Percentiles rank a stretch among this genome's conserved stretches.
These are phyloP conservation scores for Clonostachys rhizophaga DNA, from an alignment of 2,329 filamentous ascomycete species.

Conservation along the genomic window DNA sequence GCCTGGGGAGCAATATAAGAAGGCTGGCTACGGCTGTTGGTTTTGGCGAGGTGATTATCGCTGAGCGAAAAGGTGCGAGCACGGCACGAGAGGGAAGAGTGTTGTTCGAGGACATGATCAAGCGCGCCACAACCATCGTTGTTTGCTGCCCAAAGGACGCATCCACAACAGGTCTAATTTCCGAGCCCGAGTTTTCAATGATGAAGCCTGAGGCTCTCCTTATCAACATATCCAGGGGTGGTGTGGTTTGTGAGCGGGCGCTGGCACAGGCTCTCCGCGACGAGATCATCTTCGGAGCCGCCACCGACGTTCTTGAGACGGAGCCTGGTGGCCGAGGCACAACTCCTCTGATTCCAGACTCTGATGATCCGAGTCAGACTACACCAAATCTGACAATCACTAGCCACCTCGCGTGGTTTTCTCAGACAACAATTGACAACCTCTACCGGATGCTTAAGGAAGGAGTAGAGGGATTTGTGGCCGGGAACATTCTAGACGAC, in stretches of 20 bases:
- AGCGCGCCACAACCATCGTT: conserved; percentile 12
- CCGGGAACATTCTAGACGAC: too few relatives aligned
- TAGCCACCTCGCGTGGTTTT: too few relatives aligned
- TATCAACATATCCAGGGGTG: conserved; percentile 22
- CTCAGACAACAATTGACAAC: too few relatives aligned
- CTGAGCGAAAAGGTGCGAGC: conserved; percentile 4
- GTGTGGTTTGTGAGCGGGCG: conserved; percentile 25
- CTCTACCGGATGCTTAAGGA: too few relatives aligned
- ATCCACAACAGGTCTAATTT: conserved; percentile 11
- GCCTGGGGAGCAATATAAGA: conserved; percentile 9
- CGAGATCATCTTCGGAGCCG: conserved; percentile 22
- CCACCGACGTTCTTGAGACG: conserved; percentile 22
- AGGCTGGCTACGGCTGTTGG: not conserved
- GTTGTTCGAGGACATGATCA: conserved; percentile 11
- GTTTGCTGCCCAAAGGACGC: conserved; percentile 13
- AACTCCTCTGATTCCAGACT: not conserved
- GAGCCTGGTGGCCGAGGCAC: conserved; percentile 13
- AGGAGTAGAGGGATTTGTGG: too few relatives aligned
- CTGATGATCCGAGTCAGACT: not conserved
- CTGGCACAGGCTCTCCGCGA: conserved; percentile 18
- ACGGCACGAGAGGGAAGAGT: conserved; percentile 3
- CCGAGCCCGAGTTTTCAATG: conserved; percentile 5
- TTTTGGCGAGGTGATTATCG: not conserved
- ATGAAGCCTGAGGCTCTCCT: conserved; percentile 14
- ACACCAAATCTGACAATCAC: too few relatives aligned